phyloP scores from a whole-genome alignment of 768 basidiomycete genomes.

The Pleurotus cornucopiae region DNA sequence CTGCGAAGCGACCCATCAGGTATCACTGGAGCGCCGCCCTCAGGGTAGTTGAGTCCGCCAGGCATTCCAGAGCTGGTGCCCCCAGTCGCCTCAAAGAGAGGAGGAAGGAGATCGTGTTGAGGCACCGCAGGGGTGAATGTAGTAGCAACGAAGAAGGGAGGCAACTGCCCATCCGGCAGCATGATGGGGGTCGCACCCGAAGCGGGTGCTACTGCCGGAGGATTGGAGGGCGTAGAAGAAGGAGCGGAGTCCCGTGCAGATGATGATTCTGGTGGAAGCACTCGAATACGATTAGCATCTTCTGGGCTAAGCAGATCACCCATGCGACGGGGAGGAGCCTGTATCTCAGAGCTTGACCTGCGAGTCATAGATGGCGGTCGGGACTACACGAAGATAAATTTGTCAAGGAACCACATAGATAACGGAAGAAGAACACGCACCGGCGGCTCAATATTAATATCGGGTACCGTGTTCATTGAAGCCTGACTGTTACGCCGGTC shows the following conservation, averaged over 20 bases:
- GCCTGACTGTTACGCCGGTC: conserved; percentile 12
- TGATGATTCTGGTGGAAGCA: conserved; percentile 2
- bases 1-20: conserved; percentile 8
- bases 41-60: background rate
- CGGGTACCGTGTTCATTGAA: conserved; percentile 23
- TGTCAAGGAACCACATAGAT: background rate
- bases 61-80: background rate
- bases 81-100: background rate
- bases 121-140: conserved; percentile 7
- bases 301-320: conserved; percentile 11
- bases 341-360: conserved; percentile 12
- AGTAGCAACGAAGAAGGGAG: conserved; percentile 8
- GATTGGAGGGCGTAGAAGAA: conserved; percentile 5
- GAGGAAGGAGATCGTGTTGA: background rate
- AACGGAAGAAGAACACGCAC: conserved; percentile 20
- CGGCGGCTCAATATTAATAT: conserved; percentile 32
- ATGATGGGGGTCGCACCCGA: conserved; percentile 8
- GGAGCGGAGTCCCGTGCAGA: conserved; percentile 2
- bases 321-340: background rate
- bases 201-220: conserved; percentile 4
- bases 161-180: conserved; percentile 8
- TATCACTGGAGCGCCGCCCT: conserved; percentile 4
- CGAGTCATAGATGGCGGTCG: conserved; percentile 18
- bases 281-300: conserved; percentile 8
- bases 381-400: conserved; percentile 14